Evolutionary conservation across 2,329 filamentous ascomycete species (phyloP).

Genomic region (Zalaria sp.): DNA sequence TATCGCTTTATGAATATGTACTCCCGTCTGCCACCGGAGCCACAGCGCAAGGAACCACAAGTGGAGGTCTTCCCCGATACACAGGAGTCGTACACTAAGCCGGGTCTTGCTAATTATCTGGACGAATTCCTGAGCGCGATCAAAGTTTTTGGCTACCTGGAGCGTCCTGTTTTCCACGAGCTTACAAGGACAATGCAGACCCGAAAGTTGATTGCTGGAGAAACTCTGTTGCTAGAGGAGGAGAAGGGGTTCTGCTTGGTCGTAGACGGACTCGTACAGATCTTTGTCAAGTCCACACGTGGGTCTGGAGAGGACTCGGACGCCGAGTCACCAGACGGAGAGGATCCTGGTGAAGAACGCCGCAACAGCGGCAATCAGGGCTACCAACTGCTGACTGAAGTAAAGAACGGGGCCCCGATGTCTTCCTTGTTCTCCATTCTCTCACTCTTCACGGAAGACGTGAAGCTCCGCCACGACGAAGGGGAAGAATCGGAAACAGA

Average conservation of each 20-base stretch:
- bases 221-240: slow-evolving; percentile 88
- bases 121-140: slow-evolving; percentile 98
- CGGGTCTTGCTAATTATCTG: slow-evolving; percentile 86
- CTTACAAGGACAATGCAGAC: slow-evolving; percentile 98
- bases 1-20: slow-evolving; percentile 98
- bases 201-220: slow-evolving; percentile 84
- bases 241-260: slow-evolving; percentile 97
- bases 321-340: slow-evolving; percentile 24
- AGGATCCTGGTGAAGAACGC: slow-evolving; percentile 48
- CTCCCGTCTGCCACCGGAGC: slow-evolving; percentile 79
- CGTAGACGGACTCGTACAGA: slow-evolving; percentile 90
- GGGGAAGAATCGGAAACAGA: slow-evolving; percentile 39
- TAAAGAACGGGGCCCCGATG: slow-evolving; percentile 96
- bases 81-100: slow-evolving; percentile 78
- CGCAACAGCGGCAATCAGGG: slow-evolving; percentile 56
- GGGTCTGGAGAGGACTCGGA: slow-evolving; percentile 25
- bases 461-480: slow-evolving; percentile 58
- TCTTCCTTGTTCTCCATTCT: slow-evolving; percentile 96
- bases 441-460: slow-evolving; percentile 90
- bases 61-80: slow-evolving; percentile 90
- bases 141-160: slow-evolving; percentile 96
- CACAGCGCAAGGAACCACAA: slow-evolving; percentile 88
- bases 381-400: slow-evolving; percentile 90
- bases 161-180: slow-evolving; percentile 94
- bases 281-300: slow-evolving; percentile 85